Base-by-base conservation (phyloP, 2,329 filamentous ascomycete genomes). In the Scortechinia acanthostroma region DNA sequence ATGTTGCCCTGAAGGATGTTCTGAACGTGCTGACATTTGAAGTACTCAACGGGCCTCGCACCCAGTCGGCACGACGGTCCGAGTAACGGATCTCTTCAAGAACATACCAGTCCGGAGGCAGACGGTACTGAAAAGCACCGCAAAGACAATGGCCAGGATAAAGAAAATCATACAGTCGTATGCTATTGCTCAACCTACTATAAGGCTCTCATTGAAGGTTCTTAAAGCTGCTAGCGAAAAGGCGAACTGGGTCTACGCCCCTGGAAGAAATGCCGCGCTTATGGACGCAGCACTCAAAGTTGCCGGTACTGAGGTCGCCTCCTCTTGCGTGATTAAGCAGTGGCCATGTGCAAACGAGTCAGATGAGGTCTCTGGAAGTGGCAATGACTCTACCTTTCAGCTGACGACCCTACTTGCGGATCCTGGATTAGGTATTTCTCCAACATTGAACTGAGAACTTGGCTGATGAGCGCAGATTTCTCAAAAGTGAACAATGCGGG, bases 21-120 rank as follows among this genome's bases (percentile, higher is more conserved):
- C 42, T 5, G 16, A 17, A 42, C 43, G 44, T 13, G 16, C 14
- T 44, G 63, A 61, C 23, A 51, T 10, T 10, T n/a, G 10, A 42
- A 63, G 58, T 43, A 58, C 66, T 49, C 60, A 69, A 43, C 64
- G 60, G 43, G 61, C 66, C 16, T 75, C 78, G 46, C 70, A 80
- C 53, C 71, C 78, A 1, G 65, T 79, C 3, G 81, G 81, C 2
- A 83, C 78, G 1, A 81, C 74, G 15, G 67, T 84, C 42, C 71
- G 71, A 28, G 63, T 82, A 10, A 66, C 61, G 10, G 66, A 76
- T 28, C 75, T 84, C 51, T 69, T 84, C 46, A 73, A 74, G 45
- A 55, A 63, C 25, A 64, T 82, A 16, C 80, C 80, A 4, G 81
- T 85, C 4, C 70, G 80, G 30, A 71, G 69, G 52, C 74, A 82